These are phyloP conservation scores for Pichia thaimueangensis DNA, from an alignment of 805 yeast genomes.

Conservation along the genomic window DNA sequence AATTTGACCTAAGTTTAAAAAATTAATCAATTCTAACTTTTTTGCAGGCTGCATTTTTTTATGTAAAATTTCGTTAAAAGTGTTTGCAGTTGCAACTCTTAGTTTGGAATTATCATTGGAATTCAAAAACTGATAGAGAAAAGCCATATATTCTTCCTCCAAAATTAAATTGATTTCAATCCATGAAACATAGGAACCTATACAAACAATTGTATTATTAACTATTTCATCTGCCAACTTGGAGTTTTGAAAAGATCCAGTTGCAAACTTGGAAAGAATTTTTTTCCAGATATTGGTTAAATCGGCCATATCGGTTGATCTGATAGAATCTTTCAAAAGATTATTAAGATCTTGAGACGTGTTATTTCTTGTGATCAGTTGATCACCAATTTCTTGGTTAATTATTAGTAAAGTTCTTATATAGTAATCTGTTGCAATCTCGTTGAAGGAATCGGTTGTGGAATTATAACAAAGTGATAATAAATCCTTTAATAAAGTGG, in stretches of 20 bases:
- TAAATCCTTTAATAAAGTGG: conserved; percentile 44
- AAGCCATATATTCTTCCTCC: conserved; percentile 47
- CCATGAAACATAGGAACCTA: conserved; percentile 91
- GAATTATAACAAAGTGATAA: conserved; percentile 30
- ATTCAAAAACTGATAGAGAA: conserved; percentile 52
- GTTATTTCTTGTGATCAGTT: conserved; percentile 65
- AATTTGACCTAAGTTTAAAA: conserved; percentile 59
- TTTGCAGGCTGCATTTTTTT: conserved; percentile 53
- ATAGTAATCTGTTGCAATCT: conserved; percentile 60
- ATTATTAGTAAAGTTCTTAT: conserved; percentile 65
- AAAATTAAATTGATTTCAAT: conserved; percentile 75
- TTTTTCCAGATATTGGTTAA: conserved; percentile 65
- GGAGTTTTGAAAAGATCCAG: conserved; percentile 12
- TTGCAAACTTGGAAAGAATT: conserved; percentile 37
- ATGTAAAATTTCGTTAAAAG: conserved; percentile 47
- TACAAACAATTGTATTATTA: conserved; percentile 51
- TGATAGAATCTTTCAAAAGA: conserved; percentile 71
- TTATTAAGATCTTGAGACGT: conserved; percentile 59
- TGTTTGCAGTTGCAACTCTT: conserved; percentile 51
- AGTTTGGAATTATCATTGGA: conserved; percentile 31
- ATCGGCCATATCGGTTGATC: conserved; percentile 65
- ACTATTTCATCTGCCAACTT: conserved; percentile 39
- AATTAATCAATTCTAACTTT: conserved; percentile 57
- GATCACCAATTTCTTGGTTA: conserved; percentile 92
- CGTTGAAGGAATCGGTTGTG: conserved; percentile 28